These are phyloP conservation scores for Santalum album DNA, from an alignment of 164 flowering plant species.

Conservation along the genomic window DNA sequence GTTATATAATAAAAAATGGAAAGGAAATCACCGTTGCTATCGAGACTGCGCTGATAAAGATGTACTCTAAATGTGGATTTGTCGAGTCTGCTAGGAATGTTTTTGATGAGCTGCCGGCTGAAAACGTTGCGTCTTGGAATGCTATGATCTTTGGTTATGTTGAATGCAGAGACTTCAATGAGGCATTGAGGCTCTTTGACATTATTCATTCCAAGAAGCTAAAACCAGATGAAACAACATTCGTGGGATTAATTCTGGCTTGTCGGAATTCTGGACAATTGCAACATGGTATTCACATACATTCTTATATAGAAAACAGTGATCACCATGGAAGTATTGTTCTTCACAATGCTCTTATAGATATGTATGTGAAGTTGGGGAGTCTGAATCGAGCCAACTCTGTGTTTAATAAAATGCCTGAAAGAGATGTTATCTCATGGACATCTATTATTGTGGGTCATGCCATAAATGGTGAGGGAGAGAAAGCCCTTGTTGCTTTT, in stretches of 20 bases:
- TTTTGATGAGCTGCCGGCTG: slow-evolving; percentile 13
- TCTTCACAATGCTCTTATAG: slow-evolving; percentile 8
- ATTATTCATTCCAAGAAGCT: slow-evolving; percentile 11
- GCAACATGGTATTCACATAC: slow-evolving; percentile 12
- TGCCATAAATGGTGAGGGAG: slow-evolving; percentile 26
- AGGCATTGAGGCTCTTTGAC: slow-evolving; percentile 17
- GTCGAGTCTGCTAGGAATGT: slow-evolving; percentile 16
- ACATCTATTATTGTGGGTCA: slow-evolving; percentile 25
- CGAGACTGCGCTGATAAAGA: slow-evolving; percentile 20
- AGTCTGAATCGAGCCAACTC: slow-evolving; percentile 11
- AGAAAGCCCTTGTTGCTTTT: slow-evolving; percentile 17
- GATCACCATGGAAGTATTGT: slow-evolving; percentile 8
- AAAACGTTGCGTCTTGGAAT: slow-evolving; percentile 20
- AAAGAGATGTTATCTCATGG: slow-evolving; percentile 31
- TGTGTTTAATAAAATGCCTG: slow-evolving; percentile 18
- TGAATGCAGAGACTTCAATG: slow-evolving; percentile 7
- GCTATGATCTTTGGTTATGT: slow-evolving; percentile 24
- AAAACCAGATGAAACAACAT: slow-evolving; percentile 24
- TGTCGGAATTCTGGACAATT: slow-evolving; percentile 19
- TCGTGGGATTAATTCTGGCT: slow-evolving; percentile 23
- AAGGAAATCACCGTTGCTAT: slow-evolving; percentile 7
- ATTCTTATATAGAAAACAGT: slow-evolving; percentile 14
- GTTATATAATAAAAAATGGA: slow-evolving; percentile 11
- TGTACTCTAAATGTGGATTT: slow-evolving; percentile 24
- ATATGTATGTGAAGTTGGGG: slow-evolving; percentile 1